Base-by-base conservation (phyloP, 176 grass and related monocot genomes). In the Coix lacrymajobi region DNA sequence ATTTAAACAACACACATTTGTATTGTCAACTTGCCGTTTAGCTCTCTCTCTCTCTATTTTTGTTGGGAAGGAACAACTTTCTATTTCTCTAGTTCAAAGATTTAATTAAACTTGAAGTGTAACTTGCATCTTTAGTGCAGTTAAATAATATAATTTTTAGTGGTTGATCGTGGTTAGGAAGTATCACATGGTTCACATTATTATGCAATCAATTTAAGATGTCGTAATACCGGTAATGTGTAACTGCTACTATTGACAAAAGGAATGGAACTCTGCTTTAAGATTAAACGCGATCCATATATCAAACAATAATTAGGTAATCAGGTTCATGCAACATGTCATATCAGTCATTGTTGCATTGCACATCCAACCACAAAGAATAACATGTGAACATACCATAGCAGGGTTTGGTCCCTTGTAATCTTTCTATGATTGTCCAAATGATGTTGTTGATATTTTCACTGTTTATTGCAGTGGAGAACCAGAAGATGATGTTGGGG, bases 401-500 rank as follows among this genome's bases (percentile, higher is more conserved):
- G 9, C 24, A 26, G 4, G n/a, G 24, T 12, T 60, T 60, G 10
- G 3, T 12, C 56, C 54, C 25, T 25, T 10, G 8, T 58, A 25
- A 60, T 13, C 6, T 52, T 8, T 22, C 19, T 52, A 52, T 4
- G 3, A n/a, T 24, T 60, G 7, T 26, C 56, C 56, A 12, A 26
- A 26, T 60, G n/a, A 60, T 26, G 13, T 11, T 29, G 25, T 29
- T 63, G 28, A 63, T 62, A 32, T 14, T 12, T 30, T 51, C 1
- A 54, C 45, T 17, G 20, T 8, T 81, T 81, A 15, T 73, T 65
- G 46, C 85, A 97, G 94, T 97, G 82, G 94, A 94, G 73, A 87
- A 88, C 85, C 92, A 88, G 26, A 97, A 97, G 81, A 84, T 97
- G 68, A 97, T 97, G 94, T 49, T 97, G 79, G 94, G 94, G 37